Evolutionary conservation across 2,329 filamentous ascomycete species (phyloP).

Genomic region (Monilinia vaccinii-corymbosi): DNA sequence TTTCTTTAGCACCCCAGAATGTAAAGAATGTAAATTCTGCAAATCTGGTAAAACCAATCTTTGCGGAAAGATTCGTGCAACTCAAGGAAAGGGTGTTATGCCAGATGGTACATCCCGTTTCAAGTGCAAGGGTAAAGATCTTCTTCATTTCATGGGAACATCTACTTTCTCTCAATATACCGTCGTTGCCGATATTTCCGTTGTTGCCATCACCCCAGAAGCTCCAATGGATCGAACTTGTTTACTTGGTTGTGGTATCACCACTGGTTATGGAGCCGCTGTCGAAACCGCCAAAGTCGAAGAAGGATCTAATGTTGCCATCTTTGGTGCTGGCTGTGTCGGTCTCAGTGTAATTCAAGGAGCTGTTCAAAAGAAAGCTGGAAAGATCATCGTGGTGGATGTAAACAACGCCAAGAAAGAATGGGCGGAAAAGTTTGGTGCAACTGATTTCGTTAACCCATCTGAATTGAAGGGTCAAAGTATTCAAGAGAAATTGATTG

Average conservation of each 20-base stretch:
- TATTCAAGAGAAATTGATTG: constrained; percentile 85
- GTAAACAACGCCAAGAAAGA: constrained; percentile 85
- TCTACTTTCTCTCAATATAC: constrained; percentile 99
- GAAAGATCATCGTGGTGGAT: constrained; percentile 55
- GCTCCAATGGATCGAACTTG: constrained; percentile 95
- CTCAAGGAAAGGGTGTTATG: constrained; percentile 93
- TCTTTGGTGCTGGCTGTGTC: constrained; percentile 95
- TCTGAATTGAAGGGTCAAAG: constrained; percentile 67
- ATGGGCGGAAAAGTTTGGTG: constrained; percentile 91
- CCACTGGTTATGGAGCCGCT: constrained; percentile 93
- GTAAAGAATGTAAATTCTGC: constrained; percentile 98
- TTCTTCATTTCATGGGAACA: constrained; percentile 98
- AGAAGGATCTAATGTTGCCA: constrained; percentile 77
- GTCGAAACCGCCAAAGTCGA: constrained; percentile 89
- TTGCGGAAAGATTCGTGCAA: constrained; percentile 96
- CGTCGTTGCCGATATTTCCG: constrained; percentile 95
- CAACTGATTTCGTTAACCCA: constrained; percentile 95
- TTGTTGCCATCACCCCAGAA: constrained; percentile 82
- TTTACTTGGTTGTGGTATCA: constrained; percentile 95
- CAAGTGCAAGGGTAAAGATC: constrained; percentile 86
- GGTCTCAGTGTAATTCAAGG: constrained; percentile 94
- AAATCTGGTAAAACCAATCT: constrained; percentile 99
- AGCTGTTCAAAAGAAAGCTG: constrained; percentile 49
- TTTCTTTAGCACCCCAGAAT: constrained; percentile 74
- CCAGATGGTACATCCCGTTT: constrained; percentile 94